phyloP scores from a whole-genome alignment of 352 stramenopile species.

The Achlya hypogyna region DNA sequence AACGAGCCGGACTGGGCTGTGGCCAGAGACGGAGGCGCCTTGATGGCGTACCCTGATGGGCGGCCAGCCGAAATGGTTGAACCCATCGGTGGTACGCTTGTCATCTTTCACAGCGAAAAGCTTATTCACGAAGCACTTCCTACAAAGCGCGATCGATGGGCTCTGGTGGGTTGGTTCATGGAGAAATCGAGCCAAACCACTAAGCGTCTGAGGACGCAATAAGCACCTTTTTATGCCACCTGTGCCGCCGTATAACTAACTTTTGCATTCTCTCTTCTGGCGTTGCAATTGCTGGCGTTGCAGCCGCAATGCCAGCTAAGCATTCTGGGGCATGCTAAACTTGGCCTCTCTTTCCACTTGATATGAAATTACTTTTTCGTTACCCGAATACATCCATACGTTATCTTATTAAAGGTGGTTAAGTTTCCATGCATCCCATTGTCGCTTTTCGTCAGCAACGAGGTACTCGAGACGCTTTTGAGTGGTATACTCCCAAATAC shows the following conservation, averaged over 20 bases:
- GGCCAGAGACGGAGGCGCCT: background rate
- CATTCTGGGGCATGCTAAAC: too few relatives aligned
- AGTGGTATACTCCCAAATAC: too few relatives aligned
- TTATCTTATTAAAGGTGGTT: too few relatives aligned
- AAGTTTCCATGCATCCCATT: too few relatives aligned
- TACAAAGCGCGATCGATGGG: conserved; percentile 12
- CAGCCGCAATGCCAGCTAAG: too few relatives aligned
- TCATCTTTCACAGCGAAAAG: conserved; percentile 12
- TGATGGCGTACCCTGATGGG: background rate
- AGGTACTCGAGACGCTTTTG: too few relatives aligned
- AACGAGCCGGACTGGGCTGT: background rate
- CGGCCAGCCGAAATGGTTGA: background rate
- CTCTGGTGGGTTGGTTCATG: conserved; percentile 16
- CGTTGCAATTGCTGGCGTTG: too few relatives aligned
- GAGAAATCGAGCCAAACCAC: background rate
- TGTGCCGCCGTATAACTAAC: background rate
- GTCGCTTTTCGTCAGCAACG: too few relatives aligned
- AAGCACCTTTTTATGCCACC: background rate
- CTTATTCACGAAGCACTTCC: conserved; percentile 9
- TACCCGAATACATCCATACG: too few relatives aligned
- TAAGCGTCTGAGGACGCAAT: background rate
- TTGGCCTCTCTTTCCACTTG: too few relatives aligned
- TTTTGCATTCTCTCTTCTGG: too few relatives aligned
- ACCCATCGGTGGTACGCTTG: conserved; percentile 3
- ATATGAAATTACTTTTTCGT: too few relatives aligned